Conservation (phyloP, 495 filamentous ascomycete genomes). For the Trichoderma asperelloides region DNA sequence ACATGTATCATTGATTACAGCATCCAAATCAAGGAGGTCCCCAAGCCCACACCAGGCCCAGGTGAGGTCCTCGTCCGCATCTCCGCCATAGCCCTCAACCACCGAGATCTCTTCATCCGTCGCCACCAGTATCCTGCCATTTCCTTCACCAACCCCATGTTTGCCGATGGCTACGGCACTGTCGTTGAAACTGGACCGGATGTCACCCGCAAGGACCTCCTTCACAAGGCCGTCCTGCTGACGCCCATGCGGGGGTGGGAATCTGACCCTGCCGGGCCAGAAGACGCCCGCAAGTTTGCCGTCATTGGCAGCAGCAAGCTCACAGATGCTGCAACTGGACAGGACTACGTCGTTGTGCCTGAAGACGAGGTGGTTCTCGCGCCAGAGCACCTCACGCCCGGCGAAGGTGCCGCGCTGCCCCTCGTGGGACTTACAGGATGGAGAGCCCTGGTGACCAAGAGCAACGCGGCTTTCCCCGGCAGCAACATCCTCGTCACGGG, state of each 20-base stretch:
- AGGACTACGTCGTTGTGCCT: conserved; percentile 60
- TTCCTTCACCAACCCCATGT: conserved; percentile 63
- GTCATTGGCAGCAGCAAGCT: conserved; percentile 64
- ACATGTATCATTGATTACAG: conserved; percentile 26
- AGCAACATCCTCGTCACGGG: conserved; percentile 65
- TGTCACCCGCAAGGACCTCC: conserved; percentile 33
- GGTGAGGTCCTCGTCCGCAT: conserved; percentile 61
- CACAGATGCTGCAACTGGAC: conserved; percentile 56
- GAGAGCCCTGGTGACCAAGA: conserved; percentile 71
- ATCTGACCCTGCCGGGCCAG: conserved; percentile 59
- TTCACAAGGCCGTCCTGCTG: conserved; percentile 61
- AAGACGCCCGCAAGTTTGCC: conserved; percentile 49
- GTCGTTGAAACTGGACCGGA: conserved; percentile 54
- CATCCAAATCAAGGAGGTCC: conserved; percentile 50
- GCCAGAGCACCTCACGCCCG: conserved; percentile 58
- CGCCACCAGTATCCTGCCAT: conserved; percentile 82
- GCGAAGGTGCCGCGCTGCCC: conserved; percentile 73
- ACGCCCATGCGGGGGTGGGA: conserved; percentile 71
- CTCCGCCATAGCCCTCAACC: conserved; percentile 74
- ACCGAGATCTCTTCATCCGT: conserved; percentile 86
- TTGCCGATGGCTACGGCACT: conserved; percentile 69
- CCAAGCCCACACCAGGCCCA: conserved; percentile 51
- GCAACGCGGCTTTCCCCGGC: conserved; percentile 41
- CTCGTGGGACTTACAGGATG: conserved; percentile 80
- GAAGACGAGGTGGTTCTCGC: conserved; percentile 64